Base-by-base conservation (phyloP, 352 stramenopile species). In the Pelagophyceae sp. region DNA sequence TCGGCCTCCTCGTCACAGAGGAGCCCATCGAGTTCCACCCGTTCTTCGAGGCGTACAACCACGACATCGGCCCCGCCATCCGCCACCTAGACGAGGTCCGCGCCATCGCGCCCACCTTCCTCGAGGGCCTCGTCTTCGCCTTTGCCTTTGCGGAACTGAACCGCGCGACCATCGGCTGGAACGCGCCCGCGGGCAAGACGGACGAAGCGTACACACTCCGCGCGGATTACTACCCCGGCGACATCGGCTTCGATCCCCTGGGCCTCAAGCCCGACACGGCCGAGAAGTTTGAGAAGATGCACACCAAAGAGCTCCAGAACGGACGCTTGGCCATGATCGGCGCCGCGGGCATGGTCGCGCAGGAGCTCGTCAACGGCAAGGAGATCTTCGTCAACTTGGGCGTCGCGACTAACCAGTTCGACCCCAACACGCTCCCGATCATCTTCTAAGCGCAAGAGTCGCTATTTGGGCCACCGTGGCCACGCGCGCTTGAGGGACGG, bases 221-320 rank as follows among this genome's bases (percentile, higher is more conserved):
- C 32, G 76, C 81, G 23, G 60, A 79, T 29, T 87, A 84, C 64
- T 84, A 83, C 76, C 82, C 82, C 38, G 82, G 82, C 76, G 80
- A 84, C 50, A 33, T 84, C 58, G 82, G 81, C 63, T 87, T 85
- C 60, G 83, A 87, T 78, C 83, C 83, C 67, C 71, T 87, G 33
- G 78, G 77, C 29, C 74, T 84, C 0, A 85, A 85, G 77, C 81
- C 81, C 27, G 80, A 61, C 20, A 77, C 83, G 69, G 25, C 80
- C 0, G 75, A 76, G 38, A 78, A 63, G 60, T 82, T 83, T 67
- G 6, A 65, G 58, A 65, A 5, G 58, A 65, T 33, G 58, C 58
- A n/a, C 5, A 25, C 20, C 58, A 65, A 33, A n/a, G 58, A 65
- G 58, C 58, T 65, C 58, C 23, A n/a, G 58, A 65, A 65, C 58